phyloP scores from a whole-genome alignment of 768 basidiomycete genomes.

The Auriscalpium microsporum region DNA sequence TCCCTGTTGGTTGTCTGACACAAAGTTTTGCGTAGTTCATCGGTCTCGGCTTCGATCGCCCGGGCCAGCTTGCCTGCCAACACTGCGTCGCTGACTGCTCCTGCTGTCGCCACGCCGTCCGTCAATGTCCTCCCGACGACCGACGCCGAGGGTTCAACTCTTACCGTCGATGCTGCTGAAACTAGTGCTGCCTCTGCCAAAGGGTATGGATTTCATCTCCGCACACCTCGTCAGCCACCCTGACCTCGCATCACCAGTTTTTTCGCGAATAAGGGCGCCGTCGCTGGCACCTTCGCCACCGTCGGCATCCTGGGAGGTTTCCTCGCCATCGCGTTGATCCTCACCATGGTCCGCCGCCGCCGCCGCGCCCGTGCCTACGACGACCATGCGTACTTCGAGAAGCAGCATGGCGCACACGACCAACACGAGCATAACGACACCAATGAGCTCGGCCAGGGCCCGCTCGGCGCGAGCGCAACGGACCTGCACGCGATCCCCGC shows the following conservation, averaged over 20 bases:
- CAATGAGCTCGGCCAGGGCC: constrained; percentile 4
- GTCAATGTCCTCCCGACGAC: neutral
- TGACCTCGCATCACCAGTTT: constrained; percentile 2
- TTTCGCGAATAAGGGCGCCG: constrained; percentile 9
- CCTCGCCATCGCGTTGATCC: neutral
- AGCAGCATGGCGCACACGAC: neutral
- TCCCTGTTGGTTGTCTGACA: too few relatives aligned
- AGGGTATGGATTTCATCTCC: neutral
- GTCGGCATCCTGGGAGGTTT: constrained; percentile 13
- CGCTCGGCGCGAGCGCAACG: neutral
- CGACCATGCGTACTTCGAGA: constrained; percentile 7
- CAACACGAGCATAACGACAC: neutral
- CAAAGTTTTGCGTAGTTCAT: too few relatives aligned
- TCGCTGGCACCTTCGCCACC: constrained; percentile 19
- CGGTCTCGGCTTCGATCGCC: neutral
- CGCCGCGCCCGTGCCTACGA: neutral
- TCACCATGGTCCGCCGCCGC: neutral
- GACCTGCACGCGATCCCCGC: constrained; percentile 1
- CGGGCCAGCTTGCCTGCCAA: neutral
- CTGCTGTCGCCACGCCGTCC: neutral
- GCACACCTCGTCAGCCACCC: constrained; percentile 8
- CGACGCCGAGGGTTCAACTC: neutral
- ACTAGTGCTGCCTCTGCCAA: neutral
- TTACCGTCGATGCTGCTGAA: neutral
- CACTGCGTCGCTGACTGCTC: neutral